Base-by-base conservation (phyloP, 208 protist species). In the Acanthamoeba divionensis region DNA sequence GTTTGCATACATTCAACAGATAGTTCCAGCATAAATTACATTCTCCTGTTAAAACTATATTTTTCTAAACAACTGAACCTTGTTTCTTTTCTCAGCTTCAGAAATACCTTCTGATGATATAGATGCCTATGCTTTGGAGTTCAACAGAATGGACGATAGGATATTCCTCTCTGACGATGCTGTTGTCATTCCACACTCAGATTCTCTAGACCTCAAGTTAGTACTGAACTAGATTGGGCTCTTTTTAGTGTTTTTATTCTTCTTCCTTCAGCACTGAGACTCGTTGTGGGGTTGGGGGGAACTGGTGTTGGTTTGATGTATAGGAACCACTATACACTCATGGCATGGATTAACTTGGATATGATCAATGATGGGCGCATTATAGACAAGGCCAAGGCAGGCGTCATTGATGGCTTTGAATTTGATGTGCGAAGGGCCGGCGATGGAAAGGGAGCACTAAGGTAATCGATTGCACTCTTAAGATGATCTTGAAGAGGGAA, bases 321-420 rank as follows among this genome's bases (percentile, higher is more conserved):
- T 9, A 48, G 57, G 29, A 24, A 86, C 75, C 21, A 86, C 29
- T 86, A 86, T 41, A 86, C 75, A 24, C 54, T 86, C 18, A 86
- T 86, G 75, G 75, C 75, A 7, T 86, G 75, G 75, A 86, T 86
- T 55, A 86, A 86, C 52, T 33, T 65, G 36, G 50, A 65, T 33
- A 86, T 86, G 75, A 86, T 86, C 52, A 45, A 65, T 41, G 75
- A 86, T 7, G 75, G 75, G 5, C 75, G 75, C 54, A 86, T 86
- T 55, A 62, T 86, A 24, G 75, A 86, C 75, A 86, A 86, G 54
- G 75, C 50, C 10, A 21, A 18, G 6, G 75, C 50, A 0, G 75
- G 75, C 75, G 9, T 18, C 5, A 26, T 86, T 38, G 75, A 86
- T 44, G 75, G 75, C 2, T 86, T 67, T 55, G 75, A 86, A 31